These are phyloP conservation scores for Penicillium lagena DNA, from an alignment of 495 filamentous ascomycete genomes.

Conservation along the genomic window DNA sequence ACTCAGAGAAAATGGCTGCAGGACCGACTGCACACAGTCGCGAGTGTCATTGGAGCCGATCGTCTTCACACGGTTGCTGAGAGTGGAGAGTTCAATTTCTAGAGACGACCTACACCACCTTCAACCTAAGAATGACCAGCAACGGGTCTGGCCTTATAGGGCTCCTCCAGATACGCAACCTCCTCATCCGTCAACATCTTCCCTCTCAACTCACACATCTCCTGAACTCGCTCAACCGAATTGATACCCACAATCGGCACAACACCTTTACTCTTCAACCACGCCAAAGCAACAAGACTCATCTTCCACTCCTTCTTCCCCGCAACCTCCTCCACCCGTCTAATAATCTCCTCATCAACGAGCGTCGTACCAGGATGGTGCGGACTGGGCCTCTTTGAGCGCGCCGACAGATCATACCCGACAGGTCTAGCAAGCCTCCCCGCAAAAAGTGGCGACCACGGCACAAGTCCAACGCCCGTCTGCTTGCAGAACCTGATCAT, in stretches of 20 bases:
- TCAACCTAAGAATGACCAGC: slow-evolving; percentile 3
- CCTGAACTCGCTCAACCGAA: slow-evolving; percentile 48
- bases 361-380: too few species aligned
- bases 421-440: slow-evolving; percentile 47
- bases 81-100: too few species aligned
- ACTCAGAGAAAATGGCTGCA: slow-evolving; percentile 17
- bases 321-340: slow-evolving; percentile 51
- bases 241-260: slow-evolving; percentile 58
- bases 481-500: slow-evolving; percentile 64
- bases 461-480: slow-evolving; percentile 62
- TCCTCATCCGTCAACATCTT: slow-evolving; percentile 50
- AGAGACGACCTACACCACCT: too few species aligned
- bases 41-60: neutral
- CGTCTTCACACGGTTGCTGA: neutral
- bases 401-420: slow-evolving; percentile 7
- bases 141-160: slow-evolving; percentile 16
- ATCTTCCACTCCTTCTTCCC: slow-evolving; percentile 51
- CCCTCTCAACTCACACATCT: slow-evolving; percentile 40
- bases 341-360: slow-evolving; percentile 39
- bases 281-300: slow-evolving; percentile 55
- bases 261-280: slow-evolving; percentile 42
- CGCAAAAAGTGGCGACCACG: slow-evolving; percentile 52
- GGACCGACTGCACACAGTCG: neutral
- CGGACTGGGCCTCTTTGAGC: too few species aligned
- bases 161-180: slow-evolving; percentile 51